Evolutionary conservation across 805 yeast species (phyloP).

Genomic region (Monosporozyma aerobia): DNA sequence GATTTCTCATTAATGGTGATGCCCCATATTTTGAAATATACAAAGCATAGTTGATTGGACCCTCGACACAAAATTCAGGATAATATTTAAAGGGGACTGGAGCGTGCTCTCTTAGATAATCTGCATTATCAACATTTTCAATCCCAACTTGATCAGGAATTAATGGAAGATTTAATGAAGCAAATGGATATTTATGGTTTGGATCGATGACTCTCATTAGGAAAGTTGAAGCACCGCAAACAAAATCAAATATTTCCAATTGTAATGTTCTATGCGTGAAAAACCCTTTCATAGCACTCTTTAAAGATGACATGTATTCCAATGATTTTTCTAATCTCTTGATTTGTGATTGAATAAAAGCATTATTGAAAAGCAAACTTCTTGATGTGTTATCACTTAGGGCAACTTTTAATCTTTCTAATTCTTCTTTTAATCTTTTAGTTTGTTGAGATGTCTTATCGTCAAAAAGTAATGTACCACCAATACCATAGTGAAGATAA

Average conservation of each 20-base stretch:
- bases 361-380: neutral
- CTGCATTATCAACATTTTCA: constrained; percentile 68
- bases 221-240: constrained; percentile 67
- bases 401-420: constrained; percentile 7
- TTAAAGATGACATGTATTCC: constrained; percentile 34
- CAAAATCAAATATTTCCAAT: constrained; percentile 62
- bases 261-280: constrained; percentile 50
- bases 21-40: constrained; percentile 47
- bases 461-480: constrained; percentile 58
- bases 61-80: constrained; percentile 84
- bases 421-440: constrained; percentile 36
- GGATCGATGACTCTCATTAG: constrained; percentile 69
- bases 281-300: constrained; percentile 54
- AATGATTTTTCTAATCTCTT: constrained; percentile 40
- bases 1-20: constrained; percentile 47
- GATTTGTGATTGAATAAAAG: constrained; percentile 33
- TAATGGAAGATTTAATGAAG: constrained; percentile 44
- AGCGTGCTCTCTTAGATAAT: constrained; percentile 51
- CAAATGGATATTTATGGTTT: constrained; percentile 48
- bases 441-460: constrained; percentile 47
- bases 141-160: constrained; percentile 52
- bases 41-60: constrained; percentile 62
- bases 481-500: constrained; percentile 79
- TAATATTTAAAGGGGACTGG: constrained; percentile 71
- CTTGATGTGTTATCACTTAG: constrained; percentile 1